Evolutionary conservation across 2,329 filamentous ascomycete species (phyloP).

Genomic region (Talaromyces sp.): DNA sequence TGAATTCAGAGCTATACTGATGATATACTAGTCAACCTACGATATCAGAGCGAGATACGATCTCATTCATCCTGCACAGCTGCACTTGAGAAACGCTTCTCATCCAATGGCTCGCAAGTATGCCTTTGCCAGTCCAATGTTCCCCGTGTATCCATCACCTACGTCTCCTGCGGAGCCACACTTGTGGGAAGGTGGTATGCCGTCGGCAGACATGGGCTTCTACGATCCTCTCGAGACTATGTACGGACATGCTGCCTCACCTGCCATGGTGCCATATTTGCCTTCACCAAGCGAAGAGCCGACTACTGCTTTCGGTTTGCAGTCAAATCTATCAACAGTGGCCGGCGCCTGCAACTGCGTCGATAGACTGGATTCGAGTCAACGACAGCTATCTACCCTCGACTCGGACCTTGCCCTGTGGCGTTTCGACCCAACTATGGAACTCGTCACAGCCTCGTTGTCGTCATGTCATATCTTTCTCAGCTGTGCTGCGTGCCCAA

Average conservation of each 20-base stretch:
- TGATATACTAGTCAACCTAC: not conserved
- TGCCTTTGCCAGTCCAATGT: not conserved
- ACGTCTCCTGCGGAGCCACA: conserved; percentile 8
- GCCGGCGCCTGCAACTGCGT: conserved; percentile 29
- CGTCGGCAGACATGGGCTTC: not conserved
- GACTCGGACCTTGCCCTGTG: conserved; percentile 24
- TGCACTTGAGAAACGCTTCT: not conserved
- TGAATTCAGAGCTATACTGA: conserved; percentile 21
- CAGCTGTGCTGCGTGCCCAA: conserved; percentile 32
- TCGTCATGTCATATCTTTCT: conserved; percentile 32
- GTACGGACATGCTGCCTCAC: conserved; percentile 23
- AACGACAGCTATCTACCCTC: conserved; percentile 34
- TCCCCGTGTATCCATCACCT: not conserved
- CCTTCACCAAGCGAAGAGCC: conserved; percentile 26
- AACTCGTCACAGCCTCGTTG: conserved; percentile 33
- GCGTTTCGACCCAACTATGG: conserved; percentile 36
- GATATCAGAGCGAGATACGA: conserved; percentile 12
- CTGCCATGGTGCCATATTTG: conserved; percentile 29
- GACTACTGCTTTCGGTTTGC: conserved; percentile 27
- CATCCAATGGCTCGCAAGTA: conserved; percentile 10
- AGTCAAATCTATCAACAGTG: conserved; percentile 1
- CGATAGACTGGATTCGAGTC: conserved; percentile 32
- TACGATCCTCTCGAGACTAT: conserved; percentile 6
- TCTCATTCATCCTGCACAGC: conserved; percentile 4
- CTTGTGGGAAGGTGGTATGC: conserved; percentile 1